These are phyloP conservation scores for Moesziomyces sp. DNA, from an alignment of 1,284 basidiomycete species.

Conservation along the genomic window DNA sequence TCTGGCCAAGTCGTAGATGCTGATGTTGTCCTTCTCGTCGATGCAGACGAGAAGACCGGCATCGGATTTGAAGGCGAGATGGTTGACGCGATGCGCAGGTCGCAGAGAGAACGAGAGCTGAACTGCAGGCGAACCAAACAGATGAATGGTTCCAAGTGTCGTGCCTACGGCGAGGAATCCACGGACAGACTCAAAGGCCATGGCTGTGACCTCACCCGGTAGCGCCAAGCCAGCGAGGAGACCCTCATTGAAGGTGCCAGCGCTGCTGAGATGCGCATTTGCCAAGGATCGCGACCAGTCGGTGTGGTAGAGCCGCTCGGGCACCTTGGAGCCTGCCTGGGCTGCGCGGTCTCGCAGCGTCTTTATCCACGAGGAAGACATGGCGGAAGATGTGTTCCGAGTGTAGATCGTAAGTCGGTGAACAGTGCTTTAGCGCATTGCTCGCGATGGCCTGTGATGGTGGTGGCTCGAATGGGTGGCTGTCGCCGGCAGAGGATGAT, in stretches of 20 bases:
- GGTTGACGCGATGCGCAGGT: conserved; percentile 73
- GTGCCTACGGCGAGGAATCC: conserved; percentile 79
- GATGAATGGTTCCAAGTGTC: conserved; percentile 72
- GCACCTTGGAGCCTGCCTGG: conserved; percentile 27
- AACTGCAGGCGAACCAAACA: conserved; percentile 77
- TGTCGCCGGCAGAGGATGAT: no score
- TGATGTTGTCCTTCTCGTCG: conserved; percentile 76
- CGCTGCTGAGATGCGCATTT: conserved; percentile 44
- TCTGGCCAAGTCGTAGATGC: conserved; percentile 77
- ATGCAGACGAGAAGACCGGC: conserved; percentile 75
- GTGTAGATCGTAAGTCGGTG: no score
- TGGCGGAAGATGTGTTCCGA: not conserved
- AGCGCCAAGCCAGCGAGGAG: conserved; percentile 62
- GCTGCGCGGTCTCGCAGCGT: conserved; percentile 36
- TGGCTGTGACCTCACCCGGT: conserved; percentile 63
- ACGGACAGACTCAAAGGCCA: conserved; percentile 63
- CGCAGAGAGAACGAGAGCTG: conserved; percentile 73
- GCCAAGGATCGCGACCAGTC: conserved; percentile 46
- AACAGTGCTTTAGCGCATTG: not conserved
- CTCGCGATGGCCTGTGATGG: no score
- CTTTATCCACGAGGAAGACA: conserved; percentile 46
- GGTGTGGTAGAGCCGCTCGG: conserved; percentile 29
- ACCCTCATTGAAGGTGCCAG: conserved; percentile 58
- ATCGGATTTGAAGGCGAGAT: conserved; percentile 75
- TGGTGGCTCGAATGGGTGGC: no score